Evolutionary conservation across 225 moss, liverwort and hornwort genomes (phyloP), one percentile per base, ranked within the genome.

Genomic region (Rhytidiadelphus loreus): DNA sequence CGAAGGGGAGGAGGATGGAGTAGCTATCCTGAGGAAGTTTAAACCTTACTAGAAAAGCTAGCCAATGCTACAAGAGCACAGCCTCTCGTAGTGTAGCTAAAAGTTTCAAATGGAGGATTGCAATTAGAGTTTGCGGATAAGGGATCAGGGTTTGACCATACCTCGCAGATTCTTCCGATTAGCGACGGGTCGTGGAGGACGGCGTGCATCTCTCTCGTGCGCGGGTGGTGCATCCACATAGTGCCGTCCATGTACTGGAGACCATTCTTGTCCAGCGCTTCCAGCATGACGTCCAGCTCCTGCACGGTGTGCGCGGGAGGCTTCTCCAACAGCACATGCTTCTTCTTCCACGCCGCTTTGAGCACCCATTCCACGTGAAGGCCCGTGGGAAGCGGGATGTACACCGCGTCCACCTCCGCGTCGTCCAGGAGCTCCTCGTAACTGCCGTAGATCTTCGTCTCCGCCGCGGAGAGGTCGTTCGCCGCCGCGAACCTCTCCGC

Each of bases 161-260:
- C 95, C 95, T 93, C 93, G 56, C 77, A 80, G 50, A 93, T 81
- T 59, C 17, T 76, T 43, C 95, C 95, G 73, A 95, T 85, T 39
- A 63, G 56, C 24, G 64, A 59, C 9, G 88, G 53, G 53, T 91
- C 85, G 55, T 86, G 93, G 12, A 95, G 81, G 37, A 87, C 80
- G 59, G 88, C 69, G 10, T 91, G 60, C 93, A 95, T 95, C 30
- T 90, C 53, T 21, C 52, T 70, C 9, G 92, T 89, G 80, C 95
- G 91, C 11, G 95, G 95, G 58, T 95, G 95, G 59, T 95, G 93
- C 93, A 92, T 92, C 90, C 91, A 95, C 90, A 95, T 92, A 22
- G 95, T 95, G 33, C 92, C 91, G 70, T 93, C 95, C 95, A 95
- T 93, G 83, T 90, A 93, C 88, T 93, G 93, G 83, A 93, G 87